Evolutionary conservation across 2,329 filamentous ascomycete species (phyloP).

Genomic region (Clathrospora elynae): DNA sequence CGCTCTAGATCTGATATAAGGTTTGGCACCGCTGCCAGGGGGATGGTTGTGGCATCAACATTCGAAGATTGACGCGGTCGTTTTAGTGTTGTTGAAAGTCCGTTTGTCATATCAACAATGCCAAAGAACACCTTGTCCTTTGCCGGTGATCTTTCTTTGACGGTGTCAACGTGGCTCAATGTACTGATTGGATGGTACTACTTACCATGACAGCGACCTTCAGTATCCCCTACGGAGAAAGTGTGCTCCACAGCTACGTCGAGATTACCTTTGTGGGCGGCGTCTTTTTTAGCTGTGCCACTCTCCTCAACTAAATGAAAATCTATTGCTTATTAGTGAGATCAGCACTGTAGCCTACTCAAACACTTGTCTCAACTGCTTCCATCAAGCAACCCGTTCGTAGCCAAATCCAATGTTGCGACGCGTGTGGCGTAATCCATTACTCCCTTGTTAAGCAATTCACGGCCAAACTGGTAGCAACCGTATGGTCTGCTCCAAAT

Average conservation of each 20-base stretch:
- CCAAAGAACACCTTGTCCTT: conserved; percentile 10
- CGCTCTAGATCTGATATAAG: conserved; percentile 10
- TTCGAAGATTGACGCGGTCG: conserved; percentile 9
- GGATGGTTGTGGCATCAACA: conserved; percentile 9
- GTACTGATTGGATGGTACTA: conserved; percentile 12
- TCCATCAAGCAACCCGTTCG: not conserved
- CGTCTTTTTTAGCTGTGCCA: not conserved
- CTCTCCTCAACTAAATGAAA: not conserved
- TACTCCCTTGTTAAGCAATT: not conserved
- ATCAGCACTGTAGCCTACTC: not conserved
- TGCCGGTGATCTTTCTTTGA: conserved; percentile 8
- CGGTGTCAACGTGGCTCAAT: conserved; percentile 8
- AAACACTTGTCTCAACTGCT: too few species aligned
- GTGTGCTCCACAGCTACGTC: conserved; percentile 2
- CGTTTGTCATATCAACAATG: conserved; percentile 3
- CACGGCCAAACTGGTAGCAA: not conserved
- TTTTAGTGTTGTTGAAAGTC: conserved; percentile 12
- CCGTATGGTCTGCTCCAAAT: not conserved
- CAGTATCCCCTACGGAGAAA: conserved; percentile 12
- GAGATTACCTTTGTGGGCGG: not conserved
- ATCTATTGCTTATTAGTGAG: not conserved
- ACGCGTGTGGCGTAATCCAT: too few species aligned
- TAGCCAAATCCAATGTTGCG: not conserved
- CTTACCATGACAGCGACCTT: conserved; percentile 15
- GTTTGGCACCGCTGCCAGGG: conserved; percentile 8